Conservation (phyloP, 768 basidiomycete species). For the Amyloporia xantha region DNA sequence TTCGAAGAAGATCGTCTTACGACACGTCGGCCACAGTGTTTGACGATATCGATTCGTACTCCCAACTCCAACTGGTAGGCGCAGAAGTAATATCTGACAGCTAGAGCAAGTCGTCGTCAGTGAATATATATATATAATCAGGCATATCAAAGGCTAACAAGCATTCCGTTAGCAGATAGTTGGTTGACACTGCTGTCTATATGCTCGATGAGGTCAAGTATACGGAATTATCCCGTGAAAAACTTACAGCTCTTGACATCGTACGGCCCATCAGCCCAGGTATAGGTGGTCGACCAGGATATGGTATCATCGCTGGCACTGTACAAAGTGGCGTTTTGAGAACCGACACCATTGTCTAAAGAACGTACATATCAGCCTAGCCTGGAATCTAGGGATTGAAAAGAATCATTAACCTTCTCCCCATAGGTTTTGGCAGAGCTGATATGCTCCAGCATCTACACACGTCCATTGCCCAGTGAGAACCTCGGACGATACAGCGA, state of each 20-base stretch:
- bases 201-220: background rate
- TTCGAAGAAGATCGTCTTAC: too few relatives aligned
- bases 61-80: slow-evolving; percentile 47
- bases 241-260: slow-evolving; percentile 50
- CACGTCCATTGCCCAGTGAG: slow-evolving; percentile 41
- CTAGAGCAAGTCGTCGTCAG: slow-evolving; percentile 17
- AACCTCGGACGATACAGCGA: slow-evolving; percentile 28
- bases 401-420: slow-evolving; percentile 28
- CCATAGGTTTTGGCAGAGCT: slow-evolving; percentile 57
- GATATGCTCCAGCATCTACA: slow-evolving; percentile 38
- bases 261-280: slow-evolving; percentile 44
- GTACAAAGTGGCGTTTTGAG: slow-evolving; percentile 41
- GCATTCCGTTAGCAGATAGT: slow-evolving; percentile 13
- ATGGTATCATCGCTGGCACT: slow-evolving; percentile 34
- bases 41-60: slow-evolving; percentile 36
- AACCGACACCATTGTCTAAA: slow-evolving; percentile 38
- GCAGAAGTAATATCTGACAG: slow-evolving; percentile 36
- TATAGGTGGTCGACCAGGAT: slow-evolving; percentile 48
- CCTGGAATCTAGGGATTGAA: background rate
- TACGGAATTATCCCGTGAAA: background rate
- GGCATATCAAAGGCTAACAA: background rate
- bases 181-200: slow-evolving; percentile 11
- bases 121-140: too few relatives aligned
- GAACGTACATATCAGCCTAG: background rate
- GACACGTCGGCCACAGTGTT: slow-evolving; percentile 50